A percentile compares a stretch with the other conserved stretches of the same genome.
phyloP scores from a whole-genome alignment of 306 rosid species.

The Malus sylvestris region DNA sequence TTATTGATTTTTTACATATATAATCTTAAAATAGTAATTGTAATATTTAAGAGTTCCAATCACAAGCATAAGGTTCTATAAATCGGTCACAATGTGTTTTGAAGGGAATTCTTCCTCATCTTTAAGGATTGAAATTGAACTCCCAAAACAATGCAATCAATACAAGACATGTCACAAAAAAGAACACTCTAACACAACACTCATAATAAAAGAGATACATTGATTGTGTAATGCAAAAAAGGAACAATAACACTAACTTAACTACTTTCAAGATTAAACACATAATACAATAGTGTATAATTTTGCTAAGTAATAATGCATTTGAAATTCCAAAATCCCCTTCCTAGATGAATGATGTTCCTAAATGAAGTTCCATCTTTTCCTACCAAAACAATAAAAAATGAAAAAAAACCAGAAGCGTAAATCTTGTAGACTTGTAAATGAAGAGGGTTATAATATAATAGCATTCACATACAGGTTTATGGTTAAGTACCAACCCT shows the following conservation, averaged over 20 bases:
- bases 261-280: background rate
- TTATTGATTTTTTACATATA: too few species aligned
- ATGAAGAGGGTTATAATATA: background rate
- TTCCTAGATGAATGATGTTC: background rate
- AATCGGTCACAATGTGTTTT: too few species aligned
- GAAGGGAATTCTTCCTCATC: too few species aligned
- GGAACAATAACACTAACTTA: background rate
- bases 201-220: background rate
- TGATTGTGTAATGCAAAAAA: background rate
- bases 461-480: background rate
- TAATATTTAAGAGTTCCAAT: too few species aligned
- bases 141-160: too few species aligned
- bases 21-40: too few species aligned
- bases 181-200: too few species aligned
- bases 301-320: background rate
- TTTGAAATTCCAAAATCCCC: background rate
- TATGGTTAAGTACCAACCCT: conserved; percentile 3
- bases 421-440: background rate
- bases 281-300: background rate
- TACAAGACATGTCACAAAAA: too few species aligned
- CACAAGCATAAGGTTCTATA: too few species aligned
- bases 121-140: too few species aligned
- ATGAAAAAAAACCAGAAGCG: background rate
- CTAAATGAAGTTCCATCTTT: background rate
- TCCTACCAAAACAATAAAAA: background rate